These are phyloP conservation scores for Candida montana DNA, from an alignment of 805 yeast genomes.

Conservation along the genomic window DNA sequence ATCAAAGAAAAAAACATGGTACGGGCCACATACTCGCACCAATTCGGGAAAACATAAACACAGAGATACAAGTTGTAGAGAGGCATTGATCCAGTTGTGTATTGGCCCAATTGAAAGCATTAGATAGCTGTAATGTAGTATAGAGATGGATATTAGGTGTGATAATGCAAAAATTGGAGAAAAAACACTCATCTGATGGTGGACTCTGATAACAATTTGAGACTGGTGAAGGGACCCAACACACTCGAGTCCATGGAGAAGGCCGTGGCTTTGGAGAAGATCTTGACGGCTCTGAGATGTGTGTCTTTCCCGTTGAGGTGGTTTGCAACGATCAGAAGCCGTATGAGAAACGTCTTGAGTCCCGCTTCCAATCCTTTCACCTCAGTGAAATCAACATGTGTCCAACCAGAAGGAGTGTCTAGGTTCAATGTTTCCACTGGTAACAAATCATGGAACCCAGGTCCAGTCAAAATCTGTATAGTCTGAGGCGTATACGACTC, in stretches of 20 bases:
- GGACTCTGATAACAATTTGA: constrained; percentile 19
- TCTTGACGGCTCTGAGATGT: constrained; percentile 71
- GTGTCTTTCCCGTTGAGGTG: constrained; percentile 97
- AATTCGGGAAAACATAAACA: constrained; percentile 6
- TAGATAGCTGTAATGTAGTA: background rate
- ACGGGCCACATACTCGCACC: background rate
- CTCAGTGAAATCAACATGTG: constrained; percentile 46
- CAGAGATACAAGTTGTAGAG: background rate
- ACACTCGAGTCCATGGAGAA: constrained; percentile 21
- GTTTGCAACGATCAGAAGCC: constrained; percentile 61
- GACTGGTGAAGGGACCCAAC: constrained; percentile 23
- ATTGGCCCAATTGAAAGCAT: background rate
- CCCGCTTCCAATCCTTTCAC: constrained; percentile 36
- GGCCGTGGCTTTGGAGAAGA: constrained; percentile 40
- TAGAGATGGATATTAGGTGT: too few relatives aligned
- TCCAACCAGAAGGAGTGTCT: constrained; percentile 75
- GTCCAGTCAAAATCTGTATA: constrained; percentile 63
- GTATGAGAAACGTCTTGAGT: constrained; percentile 60
- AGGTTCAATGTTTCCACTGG: constrained; percentile 59
- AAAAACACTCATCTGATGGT: constrained; percentile 13
- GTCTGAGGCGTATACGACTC: constrained; percentile 90
- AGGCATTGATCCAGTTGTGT: too few relatives aligned
- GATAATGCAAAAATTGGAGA: background rate
- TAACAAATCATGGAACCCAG: constrained; percentile 70
- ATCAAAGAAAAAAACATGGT: background rate